Evolutionary conservation across 176 grass and related monocot species (phyloP).

Genomic region (sorghum (Sorghum bicolor)): DNA sequence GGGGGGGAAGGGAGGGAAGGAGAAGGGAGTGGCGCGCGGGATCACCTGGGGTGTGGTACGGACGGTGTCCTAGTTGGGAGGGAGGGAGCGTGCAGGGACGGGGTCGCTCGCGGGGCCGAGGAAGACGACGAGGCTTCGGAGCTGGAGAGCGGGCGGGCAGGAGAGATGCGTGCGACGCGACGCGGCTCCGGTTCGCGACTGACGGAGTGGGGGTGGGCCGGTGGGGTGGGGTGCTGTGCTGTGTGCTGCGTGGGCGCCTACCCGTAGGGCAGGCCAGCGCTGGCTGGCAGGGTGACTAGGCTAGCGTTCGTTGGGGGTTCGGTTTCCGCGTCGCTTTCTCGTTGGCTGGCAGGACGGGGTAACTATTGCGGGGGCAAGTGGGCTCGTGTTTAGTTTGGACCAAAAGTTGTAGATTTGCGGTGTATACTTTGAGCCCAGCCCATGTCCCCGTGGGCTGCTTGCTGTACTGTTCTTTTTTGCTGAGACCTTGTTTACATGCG

Average conservation of each 20-base stretch:
- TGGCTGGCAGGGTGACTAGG: neutral
- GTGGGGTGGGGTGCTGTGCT: neutral
- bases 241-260: neutral
- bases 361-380: neutral
- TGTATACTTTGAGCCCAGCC: too few species aligned
- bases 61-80: neutral
- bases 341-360: neutral
- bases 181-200: neutral
- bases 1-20: neutral
- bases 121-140: conserved; percentile 5
- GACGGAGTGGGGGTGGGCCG: neutral
- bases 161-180: conserved; percentile 19
- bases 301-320: neutral
- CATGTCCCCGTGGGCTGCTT: too few species aligned
- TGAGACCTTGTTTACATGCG: too few species aligned
- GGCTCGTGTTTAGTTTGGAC: neutral
- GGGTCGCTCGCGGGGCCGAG: neutral
- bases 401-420: neutral
- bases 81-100: neutral
- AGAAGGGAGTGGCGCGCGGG: neutral
- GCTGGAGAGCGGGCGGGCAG: neutral
- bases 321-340: neutral
- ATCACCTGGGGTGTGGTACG: conserved; percentile 6
- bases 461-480: too few species aligned
- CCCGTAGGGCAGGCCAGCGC: neutral